These are phyloP conservation scores for Hippophae gyantsensis DNA, from an alignment of 306 rosid species.

Conservation along the genomic window DNA sequence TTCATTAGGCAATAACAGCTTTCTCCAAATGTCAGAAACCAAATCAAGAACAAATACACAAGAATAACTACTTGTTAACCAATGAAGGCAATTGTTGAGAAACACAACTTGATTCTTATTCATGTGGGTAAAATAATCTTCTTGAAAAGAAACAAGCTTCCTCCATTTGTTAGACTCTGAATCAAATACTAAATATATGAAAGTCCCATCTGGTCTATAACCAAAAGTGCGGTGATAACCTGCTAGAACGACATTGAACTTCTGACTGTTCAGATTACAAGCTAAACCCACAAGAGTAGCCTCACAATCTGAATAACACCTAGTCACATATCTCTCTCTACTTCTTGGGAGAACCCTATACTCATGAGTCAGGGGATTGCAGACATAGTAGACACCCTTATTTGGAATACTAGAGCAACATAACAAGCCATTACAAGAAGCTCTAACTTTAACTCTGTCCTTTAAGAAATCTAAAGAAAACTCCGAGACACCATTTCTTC, in stretches of 20 bases:
- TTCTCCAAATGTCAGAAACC: conserved; percentile 61
- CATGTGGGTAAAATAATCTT: conserved; percentile 77
- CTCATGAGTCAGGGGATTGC: conserved; percentile 73
- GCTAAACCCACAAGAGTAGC: conserved; percentile 74
- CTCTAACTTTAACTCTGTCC: conserved; percentile 67
- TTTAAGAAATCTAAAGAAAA: conserved; percentile 55
- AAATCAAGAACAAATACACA: conserved; percentile 61
- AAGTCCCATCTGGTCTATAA: conserved; percentile 70
- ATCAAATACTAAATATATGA: conserved; percentile 62
- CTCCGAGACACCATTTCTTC: conserved; percentile 58
- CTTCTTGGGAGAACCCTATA: conserved; percentile 70
- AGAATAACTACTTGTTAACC: conserved; percentile 55
- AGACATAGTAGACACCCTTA: conserved; percentile 69
- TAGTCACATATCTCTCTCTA: conserved; percentile 66
- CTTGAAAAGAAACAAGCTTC: conserved; percentile 53
- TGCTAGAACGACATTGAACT: conserved; percentile 58
- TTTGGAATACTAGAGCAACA: conserved; percentile 84
- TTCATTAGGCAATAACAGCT: conserved; percentile 46
- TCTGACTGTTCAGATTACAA: conserved; percentile 29
- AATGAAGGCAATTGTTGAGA: conserved; percentile 54
- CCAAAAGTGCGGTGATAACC: conserved; percentile 67
- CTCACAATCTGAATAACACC: conserved; percentile 72
- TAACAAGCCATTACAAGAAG: conserved; percentile 75
- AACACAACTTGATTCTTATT: conserved; percentile 72
- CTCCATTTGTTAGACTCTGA: conserved; percentile 73